Evolutionary conservation across 306 rosid species (phyloP), one percentile per base, ranked within the genome.

Genomic region (Phaseolus lunatus): DNA sequence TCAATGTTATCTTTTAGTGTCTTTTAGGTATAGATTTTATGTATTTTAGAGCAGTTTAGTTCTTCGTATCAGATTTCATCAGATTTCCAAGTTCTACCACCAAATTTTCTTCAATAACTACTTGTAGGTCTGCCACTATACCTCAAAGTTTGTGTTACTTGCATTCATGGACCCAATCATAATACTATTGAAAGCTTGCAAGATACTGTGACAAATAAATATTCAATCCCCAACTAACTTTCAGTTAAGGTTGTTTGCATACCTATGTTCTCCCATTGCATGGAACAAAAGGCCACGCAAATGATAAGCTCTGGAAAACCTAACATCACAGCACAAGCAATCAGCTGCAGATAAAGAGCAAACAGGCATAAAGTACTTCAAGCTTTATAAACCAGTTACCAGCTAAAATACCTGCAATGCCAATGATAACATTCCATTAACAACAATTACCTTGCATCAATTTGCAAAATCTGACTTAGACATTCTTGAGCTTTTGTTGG

Each of bases 221-320:
- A 50, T 29, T 27, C 31, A 80, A 83, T 53, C 50, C 15, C 31
- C 44, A 53, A 68, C 47, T 41, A 19, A 69, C 69, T 67, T 68
- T 70, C 57, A 45, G 67, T 29, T 44, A 72, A 27, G 56, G 53
- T 70, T 52, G 81, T 80, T 59, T 39, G 69, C 67, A 22, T 77
- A 95, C 98, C 97, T 89, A 80, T 94, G 98, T 73, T 94, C 91
- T 71, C 97, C 98, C 90, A 88, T 84, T 75, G 93, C 97, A 83
- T 95, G 98, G 49, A 88, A 83, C 78, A 95, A 39, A 43, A 90
- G 86, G 67, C 97, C 97, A 49, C 92, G 97, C 90, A 88, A 84
- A 89, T 92, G 93, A 85, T 89, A 92, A 75, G 96, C 98, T 88
- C 86, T 95, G 16, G 89, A 86, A 84, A 87, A 92, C 91, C 98